A percentile compares a stretch with the other conserved stretches of the same genome.
Evolutionary conservation across 345 rosid genomes (phyloP).

Genomic region (Carallia brachiata): DNA sequence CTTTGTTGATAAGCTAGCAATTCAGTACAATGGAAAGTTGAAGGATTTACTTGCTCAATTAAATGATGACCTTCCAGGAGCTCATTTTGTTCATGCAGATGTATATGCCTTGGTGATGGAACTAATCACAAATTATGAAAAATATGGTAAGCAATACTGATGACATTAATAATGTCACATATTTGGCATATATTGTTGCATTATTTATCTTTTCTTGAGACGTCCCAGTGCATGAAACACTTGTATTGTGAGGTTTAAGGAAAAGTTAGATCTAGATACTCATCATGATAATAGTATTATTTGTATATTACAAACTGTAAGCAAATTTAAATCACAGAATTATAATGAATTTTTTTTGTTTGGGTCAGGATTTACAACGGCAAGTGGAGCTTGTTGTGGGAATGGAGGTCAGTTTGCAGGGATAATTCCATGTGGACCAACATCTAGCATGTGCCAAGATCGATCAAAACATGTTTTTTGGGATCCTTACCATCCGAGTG

Average conservation of each 20-base stretch:
- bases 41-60: conserved; percentile 56
- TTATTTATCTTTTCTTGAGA: too few relatives aligned
- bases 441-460: conserved; percentile 57
- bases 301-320: too few relatives aligned
- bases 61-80: conserved; percentile 57
- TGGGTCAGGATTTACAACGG: conserved; percentile 57
- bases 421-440: conserved; percentile 84
- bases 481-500: conserved; percentile 88
- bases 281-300: too few relatives aligned
- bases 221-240: too few relatives aligned
- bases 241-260: too few relatives aligned
- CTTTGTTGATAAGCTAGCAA: conserved; percentile 56
- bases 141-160: conserved; percentile 46
- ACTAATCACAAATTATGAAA: conserved; percentile 66
- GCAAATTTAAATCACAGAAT: too few relatives aligned
- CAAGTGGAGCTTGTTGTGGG: conserved; percentile 75
- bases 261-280: too few relatives aligned
- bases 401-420: conserved; percentile 82
- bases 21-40: conserved; percentile 59
- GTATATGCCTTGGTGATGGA: conserved; percentile 81
- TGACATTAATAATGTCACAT: too few relatives aligned
- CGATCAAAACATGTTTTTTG: conserved; percentile 72
- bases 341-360: not conserved
- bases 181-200: not conserved
- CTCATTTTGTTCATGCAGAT: conserved; percentile 65